Conservation (phyloP, 495 filamentous ascomycete species). For the Hypoxylon intermedium region DNA sequence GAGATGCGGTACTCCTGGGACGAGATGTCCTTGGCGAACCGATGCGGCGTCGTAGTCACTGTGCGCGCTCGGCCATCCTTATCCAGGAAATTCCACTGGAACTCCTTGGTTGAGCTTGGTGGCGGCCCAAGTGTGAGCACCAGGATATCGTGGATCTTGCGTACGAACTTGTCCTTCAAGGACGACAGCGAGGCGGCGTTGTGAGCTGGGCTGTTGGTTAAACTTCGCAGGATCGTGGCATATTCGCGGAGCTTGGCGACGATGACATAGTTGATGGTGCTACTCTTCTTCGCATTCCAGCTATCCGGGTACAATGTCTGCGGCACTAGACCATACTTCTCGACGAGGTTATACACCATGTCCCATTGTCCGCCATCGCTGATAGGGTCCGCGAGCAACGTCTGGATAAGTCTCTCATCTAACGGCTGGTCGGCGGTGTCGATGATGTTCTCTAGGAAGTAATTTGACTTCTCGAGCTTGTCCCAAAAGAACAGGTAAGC, state of each 20-base stretch:
- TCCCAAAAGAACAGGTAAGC: conserved; percentile 95
- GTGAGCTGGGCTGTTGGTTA: conserved; percentile 48
- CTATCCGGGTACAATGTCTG: conserved; percentile 80
- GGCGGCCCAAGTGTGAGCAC: conserved; percentile 81
- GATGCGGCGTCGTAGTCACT: conserved; percentile 66
- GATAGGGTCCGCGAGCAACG: conserved; percentile 68
- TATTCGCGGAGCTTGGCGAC: conserved; percentile 89
- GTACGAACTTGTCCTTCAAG: conserved; percentile 73
- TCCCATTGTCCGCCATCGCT: conserved; percentile 91
- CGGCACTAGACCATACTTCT: conserved; percentile 85
- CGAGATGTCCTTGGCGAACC: conserved; percentile 68
- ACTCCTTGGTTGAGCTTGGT: conserved; percentile 67
- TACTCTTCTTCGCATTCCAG: conserved; percentile 74
- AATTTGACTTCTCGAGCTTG: conserved; percentile 92
- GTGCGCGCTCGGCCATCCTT: conserved; percentile 65
- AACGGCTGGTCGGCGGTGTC: conserved; percentile 72
- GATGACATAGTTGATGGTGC: conserved; percentile 73
- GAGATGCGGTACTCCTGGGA: conserved; percentile 55
- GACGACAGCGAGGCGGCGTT: conserved; percentile 47
- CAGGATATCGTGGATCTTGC: conserved; percentile 78
- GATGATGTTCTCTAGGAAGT: conserved; percentile 81
- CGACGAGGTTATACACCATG: conserved; percentile 85
- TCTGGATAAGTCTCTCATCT: conserved; percentile 72
- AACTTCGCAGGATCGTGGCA: conserved; percentile 66
- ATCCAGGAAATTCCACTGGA: conserved; percentile 81